Base-by-base conservation (phyloP, 768 basidiomycete genomes). In the Peribolospora kevripleyi region DNA sequence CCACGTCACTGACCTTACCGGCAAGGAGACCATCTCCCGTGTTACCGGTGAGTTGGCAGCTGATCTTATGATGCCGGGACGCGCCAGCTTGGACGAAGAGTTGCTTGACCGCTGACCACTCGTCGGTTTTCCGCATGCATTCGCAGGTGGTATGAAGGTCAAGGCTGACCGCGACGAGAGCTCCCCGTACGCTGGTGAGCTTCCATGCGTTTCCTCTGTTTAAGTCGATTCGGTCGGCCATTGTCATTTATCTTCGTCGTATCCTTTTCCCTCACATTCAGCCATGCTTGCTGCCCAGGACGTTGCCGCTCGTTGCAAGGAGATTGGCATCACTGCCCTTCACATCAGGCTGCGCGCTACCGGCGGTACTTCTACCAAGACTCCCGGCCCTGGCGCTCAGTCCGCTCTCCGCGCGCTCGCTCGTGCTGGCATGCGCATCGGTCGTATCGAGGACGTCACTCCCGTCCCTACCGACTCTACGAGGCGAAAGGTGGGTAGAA, bases 141-240 rank as follows among this genome's bases (percentile, higher is more conserved):
- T 42, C 41, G 40, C 54, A 84, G 85, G 86, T 69, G 93, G 93
- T 58, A 97, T 97, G 93, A 97, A 97, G 75, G 93, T 98, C 72
- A 98, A 97, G 75, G 93, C 91, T 9, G 93, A 98, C 72, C 83
- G 93, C 71, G 93, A 98, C 73, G 93, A 98, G 73, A 95, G 88
- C 46, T 95, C 46, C 10, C 46, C 46, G 10, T 14, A 10, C 10
- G 14, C 46, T 46, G 46, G 46, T 46, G 46, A 10, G 10, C 46
- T 46, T 14, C 46, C 10, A 46, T 62, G 60, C 14, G 10, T 6
- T 10, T 13, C 7, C 41, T 53, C 43, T 48, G 13, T 56, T 48
- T 39, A 46, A 7, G 45, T 53, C 6, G 53, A 50, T 46, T 53
- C 48, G 42, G 51, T 50, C 38, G 37, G 43, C 46, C 47, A 13